Evolutionary conservation across 805 yeast species (phyloP), one percentile per base, ranked within the genome.

Genomic region (Yamadazyma ubonensis): DNA sequence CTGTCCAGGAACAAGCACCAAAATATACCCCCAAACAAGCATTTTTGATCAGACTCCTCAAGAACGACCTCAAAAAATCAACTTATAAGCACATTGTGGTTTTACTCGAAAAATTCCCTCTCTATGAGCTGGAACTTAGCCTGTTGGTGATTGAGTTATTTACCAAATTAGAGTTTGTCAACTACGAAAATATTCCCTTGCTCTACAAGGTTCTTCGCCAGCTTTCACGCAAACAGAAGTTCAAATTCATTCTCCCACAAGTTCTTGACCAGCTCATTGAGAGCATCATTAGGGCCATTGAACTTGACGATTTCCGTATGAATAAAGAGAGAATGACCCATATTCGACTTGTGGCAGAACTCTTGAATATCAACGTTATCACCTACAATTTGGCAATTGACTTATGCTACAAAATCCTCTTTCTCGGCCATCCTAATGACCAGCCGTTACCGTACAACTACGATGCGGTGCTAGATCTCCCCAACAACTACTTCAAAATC

Each of bases 401-500:
- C 31, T 54, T 82, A 3, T 46, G 81, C 10, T 83, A 72, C 58
- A 70, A 71, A 44, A 69, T 86, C 6, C 43, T 86, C 3, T 76
- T 81, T 29, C 76, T 65, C 57, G 96, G 95, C 0, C 82, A 86
- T 63, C 72, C 74, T 0, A 66, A 70, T 42, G 77, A 77, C 38
- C 72, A 72, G 36, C 73, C 72, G 3, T 50, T 59, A n/a, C 90
- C 95, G 1, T 59, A 53, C 7, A 71, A 73, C 5, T 66, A 63
- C 16, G 29, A 54, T 2, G 63, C 70, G 21, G 73, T 63, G 12
- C 37, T 73, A n/a, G 96, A 89, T 60, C 63, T 63, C 9, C 80
- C 82, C 0, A 75, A 79, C 49, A 81, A 86, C 51, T 86, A 81
- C 53, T 86, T 87, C 59, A 70, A 96, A 42, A 65, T 87, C 26